These are phyloP conservation scores for Plantago coronopus DNA, from an alignment of 305 asterid species.

Conservation along the genomic window DNA sequence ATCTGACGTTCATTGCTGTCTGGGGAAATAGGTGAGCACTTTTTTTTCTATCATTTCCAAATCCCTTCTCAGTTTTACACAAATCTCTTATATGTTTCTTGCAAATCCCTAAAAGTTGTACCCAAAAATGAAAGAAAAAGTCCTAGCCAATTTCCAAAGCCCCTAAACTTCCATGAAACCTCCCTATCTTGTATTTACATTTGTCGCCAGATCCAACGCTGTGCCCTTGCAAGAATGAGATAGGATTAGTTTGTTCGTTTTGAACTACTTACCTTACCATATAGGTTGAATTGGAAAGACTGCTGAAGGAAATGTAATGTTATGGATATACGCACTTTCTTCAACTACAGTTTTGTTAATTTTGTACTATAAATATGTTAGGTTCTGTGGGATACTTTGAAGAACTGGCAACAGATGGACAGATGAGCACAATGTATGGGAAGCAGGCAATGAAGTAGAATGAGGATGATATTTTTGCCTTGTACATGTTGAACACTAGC, in stretches of 20 bases:
- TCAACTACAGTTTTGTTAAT: neutral
- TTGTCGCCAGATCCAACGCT: too few relatives aligned
- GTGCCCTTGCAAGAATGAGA: neutral
- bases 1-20: conserved; percentile 6
- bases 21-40: conserved; percentile 18
- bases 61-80: neutral
- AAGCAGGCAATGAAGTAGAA: conserved; percentile 7
- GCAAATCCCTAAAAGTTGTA: too few relatives aligned
- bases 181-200: neutral
- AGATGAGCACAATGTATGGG: neutral
- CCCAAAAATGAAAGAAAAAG: too few relatives aligned
- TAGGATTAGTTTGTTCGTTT: conserved; percentile 1
- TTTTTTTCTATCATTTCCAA: neutral
- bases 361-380: neutral
- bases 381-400: conserved; percentile 5
- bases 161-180: too few relatives aligned
- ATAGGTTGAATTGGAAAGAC: too few relatives aligned
- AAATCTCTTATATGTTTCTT: too few relatives aligned
- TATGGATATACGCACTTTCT: neutral
- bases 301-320: neutral
- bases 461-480: conserved; percentile 12
- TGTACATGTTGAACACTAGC: conserved; percentile 21
- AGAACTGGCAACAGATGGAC: neutral
- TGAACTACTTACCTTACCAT: too few relatives aligned
- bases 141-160: too few relatives aligned